Evolutionary conservation across 257 asterid species (phyloP).

Genomic region (Solanum gracilifrons): DNA sequence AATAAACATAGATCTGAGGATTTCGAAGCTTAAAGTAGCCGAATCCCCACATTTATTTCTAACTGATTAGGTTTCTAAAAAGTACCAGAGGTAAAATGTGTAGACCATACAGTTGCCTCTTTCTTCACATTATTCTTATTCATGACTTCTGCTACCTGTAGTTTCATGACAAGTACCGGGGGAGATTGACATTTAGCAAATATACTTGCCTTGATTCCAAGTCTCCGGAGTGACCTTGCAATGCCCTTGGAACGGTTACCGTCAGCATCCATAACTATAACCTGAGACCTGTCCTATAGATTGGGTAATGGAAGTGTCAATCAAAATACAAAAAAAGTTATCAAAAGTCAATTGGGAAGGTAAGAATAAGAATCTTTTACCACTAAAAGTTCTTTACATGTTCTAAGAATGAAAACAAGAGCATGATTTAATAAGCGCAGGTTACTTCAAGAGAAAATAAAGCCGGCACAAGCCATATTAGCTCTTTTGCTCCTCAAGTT

Average conservation of each 20-base stretch:
- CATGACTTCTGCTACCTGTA: neutral
- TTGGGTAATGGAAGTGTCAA: neutral
- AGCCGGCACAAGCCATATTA: neutral
- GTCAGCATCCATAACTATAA: slow-evolving; percentile 82
- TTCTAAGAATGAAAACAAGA: neutral
- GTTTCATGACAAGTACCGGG: neutral
- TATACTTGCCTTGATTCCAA: slow-evolving; percentile 70
- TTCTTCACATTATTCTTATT: neutral
- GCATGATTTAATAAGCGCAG: neutral
- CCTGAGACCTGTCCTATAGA: slow-evolving; percentile 68
- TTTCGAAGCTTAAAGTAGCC: neutral
- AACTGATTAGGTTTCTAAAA: neutral
- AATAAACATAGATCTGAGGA: neutral
- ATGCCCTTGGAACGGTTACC: slow-evolving; percentile 75
- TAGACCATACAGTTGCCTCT: neutral
- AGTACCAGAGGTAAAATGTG: neutral
- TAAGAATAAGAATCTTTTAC: neutral
- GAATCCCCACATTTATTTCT: neutral
- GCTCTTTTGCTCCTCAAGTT: neutral
- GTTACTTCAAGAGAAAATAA: neutral
- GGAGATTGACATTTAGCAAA: neutral
- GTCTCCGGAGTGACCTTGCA: slow-evolving; percentile 75
- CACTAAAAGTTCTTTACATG: neutral
- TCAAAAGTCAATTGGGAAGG: neutral
- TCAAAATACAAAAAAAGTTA: neutral